A percentile compares a stretch with the other conserved stretches of the same genome.
These are phyloP conservation scores for Smallanthus sonchifolius DNA, from an alignment of 129 eudicot genomes.

Conservation along the genomic window DNA sequence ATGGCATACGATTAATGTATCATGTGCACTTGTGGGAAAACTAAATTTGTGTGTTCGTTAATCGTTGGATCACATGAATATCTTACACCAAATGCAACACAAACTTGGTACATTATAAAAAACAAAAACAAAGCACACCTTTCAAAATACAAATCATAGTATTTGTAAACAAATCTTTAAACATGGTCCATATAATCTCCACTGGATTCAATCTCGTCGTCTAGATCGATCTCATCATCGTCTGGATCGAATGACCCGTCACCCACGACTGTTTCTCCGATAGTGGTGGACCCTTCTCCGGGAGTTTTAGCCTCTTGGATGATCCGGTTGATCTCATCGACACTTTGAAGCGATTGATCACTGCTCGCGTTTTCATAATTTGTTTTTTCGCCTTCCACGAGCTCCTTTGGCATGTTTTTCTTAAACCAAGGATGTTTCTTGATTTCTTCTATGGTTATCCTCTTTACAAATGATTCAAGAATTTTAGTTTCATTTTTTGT, in stretches of 20 bases:
- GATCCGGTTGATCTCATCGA: conserved; percentile 61
- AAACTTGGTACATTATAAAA: neutral
- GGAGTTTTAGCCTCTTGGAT: conserved; percentile 68
- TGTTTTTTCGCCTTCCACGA: conserved; percentile 54
- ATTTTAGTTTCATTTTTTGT: conserved; percentile 15
- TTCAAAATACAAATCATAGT: neutral
- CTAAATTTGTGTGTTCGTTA: no score
- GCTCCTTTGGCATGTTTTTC: conserved; percentile 53
- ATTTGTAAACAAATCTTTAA: conserved; percentile 20
- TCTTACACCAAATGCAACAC: conserved; percentile 14
- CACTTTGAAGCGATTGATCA: conserved; percentile 43
- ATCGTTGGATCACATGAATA: no score
- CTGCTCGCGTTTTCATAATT: conserved; percentile 27
- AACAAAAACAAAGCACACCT: conserved; percentile 14
- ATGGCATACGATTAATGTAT: no score
- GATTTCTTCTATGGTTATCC: conserved; percentile 60
- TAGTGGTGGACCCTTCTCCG: conserved; percentile 35
- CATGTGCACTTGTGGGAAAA: no score
- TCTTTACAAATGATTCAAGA: conserved; percentile 29
- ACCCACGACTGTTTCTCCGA: conserved; percentile 21
- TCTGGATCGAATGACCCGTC: conserved; percentile 43
- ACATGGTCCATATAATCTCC: conserved; percentile 36
- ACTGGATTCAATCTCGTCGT: conserved; percentile 53
- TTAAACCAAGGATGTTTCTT: conserved; percentile 72
- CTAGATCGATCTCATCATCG: conserved; percentile 43